phyloP scores from a whole-genome alignment of 768 basidiomycete genomes.

The Mycena amicta region DNA sequence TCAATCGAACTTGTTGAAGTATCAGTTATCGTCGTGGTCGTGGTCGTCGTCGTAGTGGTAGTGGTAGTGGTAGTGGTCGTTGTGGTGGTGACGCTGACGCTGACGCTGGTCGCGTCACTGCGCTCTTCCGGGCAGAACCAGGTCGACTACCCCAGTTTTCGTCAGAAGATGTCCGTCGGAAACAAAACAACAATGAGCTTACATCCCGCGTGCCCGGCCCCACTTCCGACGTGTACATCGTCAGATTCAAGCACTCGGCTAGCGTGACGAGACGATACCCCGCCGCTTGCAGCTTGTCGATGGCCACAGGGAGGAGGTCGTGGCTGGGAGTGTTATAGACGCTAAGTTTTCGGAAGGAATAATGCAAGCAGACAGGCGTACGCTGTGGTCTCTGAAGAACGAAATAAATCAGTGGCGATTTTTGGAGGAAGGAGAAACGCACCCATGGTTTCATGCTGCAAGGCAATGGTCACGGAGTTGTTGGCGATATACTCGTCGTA shows the following conservation, averaged over 20 bases:
- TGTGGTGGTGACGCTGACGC: too few species aligned
- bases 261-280: conserved; percentile 27
- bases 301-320: conserved; percentile 19
- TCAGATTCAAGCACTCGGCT: conserved; percentile 25
- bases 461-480: neutral
- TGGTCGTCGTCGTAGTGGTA: too few species aligned
- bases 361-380: neutral
- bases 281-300: conserved; percentile 21
- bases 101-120: too few species aligned
- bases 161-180: neutral
- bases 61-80: too few species aligned
- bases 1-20: too few species aligned
- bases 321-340: neutral
- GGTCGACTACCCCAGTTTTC: neutral
- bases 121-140: conserved; percentile 9
- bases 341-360: neutral
- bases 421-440: neutral
- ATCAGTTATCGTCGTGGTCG: too few species aligned
- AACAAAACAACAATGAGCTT: neutral
- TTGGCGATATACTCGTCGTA: conserved; percentile 1
- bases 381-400: conserved; percentile 11
- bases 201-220: conserved; percentile 2
- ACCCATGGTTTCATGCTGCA: conserved; percentile 14
- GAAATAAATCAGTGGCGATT: neutral
- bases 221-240: conserved; percentile 1